Percentiles rank a stretch among this genome's conserved stretches.
These are phyloP conservation scores for Fusarium lyarnte DNA, from an alignment of 2,329 filamentous ascomycete species.

Conservation along the genomic window DNA sequence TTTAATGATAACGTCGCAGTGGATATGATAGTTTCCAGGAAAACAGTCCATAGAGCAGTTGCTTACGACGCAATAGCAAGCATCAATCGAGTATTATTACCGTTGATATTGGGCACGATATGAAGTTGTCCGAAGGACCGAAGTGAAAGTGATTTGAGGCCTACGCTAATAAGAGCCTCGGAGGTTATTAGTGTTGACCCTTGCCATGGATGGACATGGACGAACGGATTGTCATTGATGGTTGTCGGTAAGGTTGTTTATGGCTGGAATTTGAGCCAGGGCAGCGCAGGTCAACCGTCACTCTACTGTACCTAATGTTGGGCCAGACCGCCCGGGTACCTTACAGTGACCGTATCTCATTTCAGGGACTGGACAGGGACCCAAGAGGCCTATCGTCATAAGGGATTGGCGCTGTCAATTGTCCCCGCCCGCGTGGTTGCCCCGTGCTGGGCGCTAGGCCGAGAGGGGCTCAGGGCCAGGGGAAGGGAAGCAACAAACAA, in stretches of 20 bases:
- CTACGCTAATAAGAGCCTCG: slow-evolving; percentile 4
- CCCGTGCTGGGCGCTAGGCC: slow-evolving; percentile 36
- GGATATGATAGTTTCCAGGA: background rate
- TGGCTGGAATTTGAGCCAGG: slow-evolving; percentile 27
- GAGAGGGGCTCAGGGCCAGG: slow-evolving; percentile 30
- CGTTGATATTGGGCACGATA: slow-evolving; percentile 4
- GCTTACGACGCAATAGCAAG: slow-evolving; percentile 2
- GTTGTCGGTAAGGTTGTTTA: background rate
- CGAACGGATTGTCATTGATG: background rate
- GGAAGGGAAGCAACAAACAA: slow-evolving; percentile 5
- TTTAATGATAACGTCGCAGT: slow-evolving; percentile 18
- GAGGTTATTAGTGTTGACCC: background rate
- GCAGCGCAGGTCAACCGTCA: too few species aligned
- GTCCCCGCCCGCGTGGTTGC: slow-evolving; percentile 30
- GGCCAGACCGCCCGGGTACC: slow-evolving; percentile 26
- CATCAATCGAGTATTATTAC: slow-evolving; percentile 10
- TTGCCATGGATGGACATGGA: background rate
- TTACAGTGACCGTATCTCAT: slow-evolving; percentile 33
- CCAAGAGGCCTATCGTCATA: slow-evolving; percentile 13
- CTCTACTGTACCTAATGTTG: background rate
- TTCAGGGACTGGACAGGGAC: slow-evolving; percentile 35
- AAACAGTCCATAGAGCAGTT: background rate
- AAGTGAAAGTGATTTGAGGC: slow-evolving; percentile 1
- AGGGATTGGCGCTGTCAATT: slow-evolving; percentile 6
- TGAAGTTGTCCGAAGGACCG: background rate